Evolutionary conservation across 306 rosid species (phyloP), one percentile per base, ranked within the genome.

Genomic region (Dryas drummondii): DNA sequence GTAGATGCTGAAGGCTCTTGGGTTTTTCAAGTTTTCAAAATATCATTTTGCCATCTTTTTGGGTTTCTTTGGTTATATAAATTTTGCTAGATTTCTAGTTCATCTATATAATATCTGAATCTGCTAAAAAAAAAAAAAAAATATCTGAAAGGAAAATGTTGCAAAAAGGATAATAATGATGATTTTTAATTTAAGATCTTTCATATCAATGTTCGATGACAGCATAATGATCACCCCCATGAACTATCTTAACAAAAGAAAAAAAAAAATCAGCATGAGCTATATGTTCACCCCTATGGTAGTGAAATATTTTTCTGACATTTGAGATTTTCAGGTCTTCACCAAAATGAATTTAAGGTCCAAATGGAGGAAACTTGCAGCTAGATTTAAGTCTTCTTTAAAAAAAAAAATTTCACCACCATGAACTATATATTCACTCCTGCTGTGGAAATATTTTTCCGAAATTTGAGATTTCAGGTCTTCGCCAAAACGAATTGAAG

Each of bases 281-380:
- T 68, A 13, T 32, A 15, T 67, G 55, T 45, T 47, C 66, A 61
- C 14, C 13, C 22, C 13, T 0, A 5, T 37, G 7, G 45, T 48
- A 40, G 37, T 32, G 60, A 6, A 4, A 41, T 5, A 54, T 64
- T 61, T 76, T 58, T 73, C 83, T 77, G 60, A 77, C 50, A 74
- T 41, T 53, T 57, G 47, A 78, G 68, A 69, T 82, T 88, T 88
- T 78, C 90, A 96, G 99, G 93, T 90, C 99, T 77, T 88, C 98
- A 8, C 99, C 99, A 73, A 96, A 87, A 84, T 88, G 84, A 85
- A 89, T 96, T 77, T 97, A 96, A 89, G 98, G 96, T 86, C 96
- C 97, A 7, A 88, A 89, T 83, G 97, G 92, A 70, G 83, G 89
- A 68, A 96, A 84, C 90, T 83, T 96, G 89, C 96, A 85, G 80